Evolutionary conservation across 495 filamentous ascomycete genomes (phyloP).

Genomic region (Zalerion maritima): DNA sequence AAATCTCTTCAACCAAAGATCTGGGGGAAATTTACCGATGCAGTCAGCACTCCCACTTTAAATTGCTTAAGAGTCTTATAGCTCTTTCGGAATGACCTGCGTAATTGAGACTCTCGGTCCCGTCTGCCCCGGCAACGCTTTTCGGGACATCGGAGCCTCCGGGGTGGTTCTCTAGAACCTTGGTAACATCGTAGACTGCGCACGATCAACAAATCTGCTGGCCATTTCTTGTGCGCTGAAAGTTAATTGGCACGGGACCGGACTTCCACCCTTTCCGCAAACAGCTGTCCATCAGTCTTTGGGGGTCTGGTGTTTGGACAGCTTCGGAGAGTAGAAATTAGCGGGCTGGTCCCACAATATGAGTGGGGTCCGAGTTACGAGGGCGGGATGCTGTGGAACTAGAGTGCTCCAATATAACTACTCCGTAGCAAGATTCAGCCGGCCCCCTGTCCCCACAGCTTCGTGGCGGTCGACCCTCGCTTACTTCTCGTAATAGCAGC

Average conservation of each 20-base stretch:
- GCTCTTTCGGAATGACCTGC: conserved; percentile 44
- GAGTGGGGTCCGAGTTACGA: too few species aligned
- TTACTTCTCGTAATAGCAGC: too few species aligned
- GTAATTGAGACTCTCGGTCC: conserved; percentile 41
- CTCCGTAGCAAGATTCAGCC: too few species aligned
- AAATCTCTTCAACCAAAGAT: too few species aligned
- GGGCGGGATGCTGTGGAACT: too few species aligned
- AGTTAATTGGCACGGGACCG: neutral
- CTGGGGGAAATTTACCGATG: too few species aligned
- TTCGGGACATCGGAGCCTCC: conserved; percentile 39
- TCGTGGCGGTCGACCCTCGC: too few species aligned
- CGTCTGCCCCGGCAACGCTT: conserved; percentile 43
- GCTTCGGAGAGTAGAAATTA: too few species aligned
- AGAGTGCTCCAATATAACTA: too few species aligned
- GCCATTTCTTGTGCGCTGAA: neutral
- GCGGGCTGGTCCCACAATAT: too few species aligned
- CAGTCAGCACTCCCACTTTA: too few species aligned
- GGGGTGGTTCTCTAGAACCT: conserved; percentile 44
- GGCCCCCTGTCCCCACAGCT: too few species aligned
- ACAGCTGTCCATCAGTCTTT: conserved; percentile 44
- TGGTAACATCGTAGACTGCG: conserved; percentile 45
- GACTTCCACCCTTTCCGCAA: conserved; percentile 43
- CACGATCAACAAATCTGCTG: conserved; percentile 1
- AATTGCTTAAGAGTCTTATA: conserved; percentile 17
- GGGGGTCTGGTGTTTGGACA: conserved; percentile 37